These are phyloP conservation scores for Bruguiera parviflora DNA, from an alignment of 345 rosid species.

Conservation along the genomic window DNA sequence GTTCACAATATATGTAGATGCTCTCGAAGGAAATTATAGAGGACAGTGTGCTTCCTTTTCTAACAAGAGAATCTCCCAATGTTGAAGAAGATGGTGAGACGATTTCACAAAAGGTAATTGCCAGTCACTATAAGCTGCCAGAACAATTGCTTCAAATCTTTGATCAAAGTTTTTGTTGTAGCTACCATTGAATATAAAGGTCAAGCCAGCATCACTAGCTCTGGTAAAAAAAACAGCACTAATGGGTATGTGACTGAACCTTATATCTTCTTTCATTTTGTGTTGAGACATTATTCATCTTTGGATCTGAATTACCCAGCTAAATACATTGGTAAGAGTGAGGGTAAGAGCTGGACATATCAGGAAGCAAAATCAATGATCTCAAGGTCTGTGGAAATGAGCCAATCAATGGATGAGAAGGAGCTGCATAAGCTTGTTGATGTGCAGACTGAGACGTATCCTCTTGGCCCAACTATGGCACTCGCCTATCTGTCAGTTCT, in stretches of 20 bases:
- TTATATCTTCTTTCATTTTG: slow-evolving; percentile 1
- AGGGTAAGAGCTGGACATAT: slow-evolving; percentile 76
- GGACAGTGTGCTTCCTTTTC: slow-evolving; percentile 70
- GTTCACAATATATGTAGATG: slow-evolving; percentile 49
- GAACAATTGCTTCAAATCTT: slow-evolving; percentile 5
- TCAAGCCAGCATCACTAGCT: slow-evolving; percentile 78
- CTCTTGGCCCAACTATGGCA: slow-evolving; percentile 86
- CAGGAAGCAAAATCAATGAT: slow-evolving; percentile 65
- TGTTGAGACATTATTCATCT: slow-evolving; percentile 10
- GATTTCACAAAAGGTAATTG: slow-evolving; percentile 53
- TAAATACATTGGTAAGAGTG: slow-evolving; percentile 87
- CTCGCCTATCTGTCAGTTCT: slow-evolving; percentile 79
- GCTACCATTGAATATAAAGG: slow-evolving; percentile 75
- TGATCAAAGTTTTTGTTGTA: slow-evolving; percentile 24
- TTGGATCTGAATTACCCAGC: slow-evolving; percentile 44
- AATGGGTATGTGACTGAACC: slow-evolving; percentile 58
- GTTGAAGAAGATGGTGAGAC: slow-evolving; percentile 42
- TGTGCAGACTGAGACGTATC: slow-evolving; percentile 85
- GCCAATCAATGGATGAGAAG: slow-evolving; percentile 56
- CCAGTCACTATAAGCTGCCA: slow-evolving; percentile 12
- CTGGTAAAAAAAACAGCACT: slow-evolving; percentile 72
- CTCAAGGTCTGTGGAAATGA: slow-evolving; percentile 75
- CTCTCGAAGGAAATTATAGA: slow-evolving; percentile 85
- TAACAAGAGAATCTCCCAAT: slow-evolving; percentile 56
- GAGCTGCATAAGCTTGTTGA: slow-evolving; percentile 65